These are phyloP conservation scores for Oryza meyeriana DNA, from an alignment of 176 grass and related monocot genomes.

Conservation along the genomic window DNA sequence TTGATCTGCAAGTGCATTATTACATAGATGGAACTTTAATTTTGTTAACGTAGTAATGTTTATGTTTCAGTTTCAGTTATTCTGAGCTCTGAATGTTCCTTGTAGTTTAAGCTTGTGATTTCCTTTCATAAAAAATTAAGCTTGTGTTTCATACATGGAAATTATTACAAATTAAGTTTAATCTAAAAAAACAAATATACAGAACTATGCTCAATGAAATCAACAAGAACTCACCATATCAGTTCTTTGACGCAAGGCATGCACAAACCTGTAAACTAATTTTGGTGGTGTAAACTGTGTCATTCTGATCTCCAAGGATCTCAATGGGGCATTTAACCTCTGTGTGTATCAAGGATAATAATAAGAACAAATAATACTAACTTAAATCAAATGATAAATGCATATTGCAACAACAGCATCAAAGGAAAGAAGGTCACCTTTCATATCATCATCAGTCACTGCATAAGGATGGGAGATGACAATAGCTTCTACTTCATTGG, in stretches of 20 bases:
- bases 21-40: background rate
- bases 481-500: no score
- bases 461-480: slow-evolving; percentile 24
- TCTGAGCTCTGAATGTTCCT: background rate
- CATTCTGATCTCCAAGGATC: slow-evolving; percentile 35
- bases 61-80: background rate
- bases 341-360: background rate
- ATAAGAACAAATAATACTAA: background rate
- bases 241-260: background rate
- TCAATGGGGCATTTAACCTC: slow-evolving; percentile 34
- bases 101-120: background rate
- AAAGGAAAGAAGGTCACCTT: slow-evolving; percentile 1
- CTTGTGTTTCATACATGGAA: no score
- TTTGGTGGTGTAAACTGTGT: slow-evolving; percentile 1
- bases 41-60: background rate
- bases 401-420: background rate
- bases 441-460: slow-evolving; percentile 33
- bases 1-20: background rate
- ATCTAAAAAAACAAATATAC: no score
- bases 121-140: no score
- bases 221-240: background rate
- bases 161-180: no score
- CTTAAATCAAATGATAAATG: no score
- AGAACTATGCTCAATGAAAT: background rate
- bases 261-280: background rate